These are phyloP conservation scores for Orbilia quercus DNA, from an alignment of 2,329 filamentous ascomycete genomes.

Conservation along the genomic window DNA sequence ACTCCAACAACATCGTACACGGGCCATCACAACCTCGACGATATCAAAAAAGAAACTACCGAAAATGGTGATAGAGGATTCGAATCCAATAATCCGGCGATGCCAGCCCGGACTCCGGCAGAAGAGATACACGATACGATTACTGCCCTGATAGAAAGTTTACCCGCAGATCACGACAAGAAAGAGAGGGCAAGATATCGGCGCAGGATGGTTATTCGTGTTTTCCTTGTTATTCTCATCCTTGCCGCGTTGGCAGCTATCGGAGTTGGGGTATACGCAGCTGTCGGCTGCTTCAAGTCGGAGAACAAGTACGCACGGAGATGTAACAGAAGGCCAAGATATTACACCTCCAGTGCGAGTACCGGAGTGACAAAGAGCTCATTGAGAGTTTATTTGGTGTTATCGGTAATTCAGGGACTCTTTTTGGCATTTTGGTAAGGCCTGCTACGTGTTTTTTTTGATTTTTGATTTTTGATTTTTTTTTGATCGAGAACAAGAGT, in stretches of 20 bases:
- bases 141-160: not conserved
- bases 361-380: slow-evolving; percentile 4
- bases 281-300: slow-evolving; percentile 29
- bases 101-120: not conserved
- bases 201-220: not conserved
- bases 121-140: not conserved
- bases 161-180: not conserved
- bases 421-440: slow-evolving; percentile 15
- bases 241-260: slow-evolving; percentile 8
- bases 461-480: no score
- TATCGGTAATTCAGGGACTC: slow-evolving; percentile 13
- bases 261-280: slow-evolving; percentile 26
- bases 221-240: not conserved
- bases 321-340: slow-evolving; percentile 2
- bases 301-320: slow-evolving; percentile 7
- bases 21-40: no score
- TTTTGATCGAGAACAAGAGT: no score
- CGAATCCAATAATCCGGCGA: not conserved
- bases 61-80: slow-evolving; percentile 1
- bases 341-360: slow-evolving; percentile 7
- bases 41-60: slow-evolving; percentile 3
- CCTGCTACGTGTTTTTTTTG: no score
- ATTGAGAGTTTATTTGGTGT: slow-evolving; percentile 9
- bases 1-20: no score
- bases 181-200: not conserved